Base-by-base conservation (phyloP, 768 basidiomycete species). In the Hericium coralloides region DNA sequence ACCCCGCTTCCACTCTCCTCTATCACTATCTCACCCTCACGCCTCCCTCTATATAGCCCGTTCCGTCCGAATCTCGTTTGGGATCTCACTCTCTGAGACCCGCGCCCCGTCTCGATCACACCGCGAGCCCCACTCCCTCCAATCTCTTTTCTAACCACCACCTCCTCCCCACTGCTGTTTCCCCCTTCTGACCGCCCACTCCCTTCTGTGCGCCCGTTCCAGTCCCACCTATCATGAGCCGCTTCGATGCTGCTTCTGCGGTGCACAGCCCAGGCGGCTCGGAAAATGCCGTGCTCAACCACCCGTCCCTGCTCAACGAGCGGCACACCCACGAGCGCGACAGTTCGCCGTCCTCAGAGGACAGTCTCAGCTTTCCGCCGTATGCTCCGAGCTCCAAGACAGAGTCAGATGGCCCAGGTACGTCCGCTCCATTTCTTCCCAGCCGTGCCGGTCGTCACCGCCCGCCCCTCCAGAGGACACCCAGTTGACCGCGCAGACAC, bases 401-500 rank as follows among this genome's bases (percentile, higher is more conserved):
- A 43, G 60, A 62, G 15, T 49, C 54, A 18, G 54, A 57, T 37
- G 43, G 55, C 38, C 49, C 45, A 45, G 60, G 60, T 62, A 2
- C 47, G 59, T 49, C 26, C 23, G 17, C n/a, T 37, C 17, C 18
- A 9, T 14, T 25, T 55, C 15, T 47, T 36, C 4, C 12, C n/a
- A 9, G 6, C n/a, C 18, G 31, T n/a, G 18, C 38, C 10, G 38
- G 15, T 15, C 23, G 47, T 55, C 53, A 57, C 25, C 36, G 48
- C 53, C 23, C n/a, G 25, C n/a, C 39, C 4, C 9, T 9, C 12
- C 23, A 62, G 60, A 63, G 55, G 60, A 63, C 43, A 57, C 59
- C n/a, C 62, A 63, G 2, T 70, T 91, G 67, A 92, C 84, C 18
- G 81, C 81, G 3, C 90, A 92, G 70, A 84, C 87, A 14, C 78